Conservation (phyloP, 1,139 yeast species). For the Geotrichum reessii region DNA sequence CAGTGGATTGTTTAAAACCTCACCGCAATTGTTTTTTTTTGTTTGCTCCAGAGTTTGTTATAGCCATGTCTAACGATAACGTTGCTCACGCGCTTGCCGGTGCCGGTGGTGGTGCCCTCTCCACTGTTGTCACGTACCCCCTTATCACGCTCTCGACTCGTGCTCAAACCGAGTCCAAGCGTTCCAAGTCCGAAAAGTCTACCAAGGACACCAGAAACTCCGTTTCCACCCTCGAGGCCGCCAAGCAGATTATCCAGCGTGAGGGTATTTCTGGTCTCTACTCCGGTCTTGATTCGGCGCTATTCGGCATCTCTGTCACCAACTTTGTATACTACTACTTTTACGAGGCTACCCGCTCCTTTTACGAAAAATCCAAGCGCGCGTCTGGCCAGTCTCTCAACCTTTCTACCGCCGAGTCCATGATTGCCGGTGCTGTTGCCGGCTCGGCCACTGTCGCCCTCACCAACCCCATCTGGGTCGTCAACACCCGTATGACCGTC, state of each 20-base stretch:
- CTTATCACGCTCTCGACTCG: conserved; percentile 75
- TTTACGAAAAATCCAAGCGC: conserved; percentile 42
- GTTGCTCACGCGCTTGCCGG: conserved; percentile 86
- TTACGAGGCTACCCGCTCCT: conserved; percentile 64
- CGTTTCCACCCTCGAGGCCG: conserved; percentile 36
- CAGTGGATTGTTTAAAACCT: too few relatives aligned
- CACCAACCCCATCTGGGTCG: conserved; percentile 96
- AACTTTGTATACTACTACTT: conserved; percentile 88
- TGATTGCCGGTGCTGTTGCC: conserved; percentile 76
- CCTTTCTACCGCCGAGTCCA: conserved; percentile 60
- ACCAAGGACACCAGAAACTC: conserved; percentile 21
- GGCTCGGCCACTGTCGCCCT: conserved; percentile 80
- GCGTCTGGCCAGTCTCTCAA: conserved; percentile 18
- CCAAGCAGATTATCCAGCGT: conserved; percentile 47
- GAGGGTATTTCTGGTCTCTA: conserved; percentile 73
- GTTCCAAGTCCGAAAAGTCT: conserved; percentile 32
- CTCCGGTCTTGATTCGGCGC: conserved; percentile 81
- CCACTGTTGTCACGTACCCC: conserved; percentile 83
- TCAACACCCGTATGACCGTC: conserved; percentile 80
- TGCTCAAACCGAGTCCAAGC: conserved; percentile 63
- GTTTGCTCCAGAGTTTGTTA: too few relatives aligned
- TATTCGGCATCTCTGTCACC: conserved; percentile 78
- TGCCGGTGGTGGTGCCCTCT: conserved; percentile 85
- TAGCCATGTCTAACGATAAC: conserved; percentile 34
- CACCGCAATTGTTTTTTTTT: too few relatives aligned